These are phyloP conservation scores for Arachnomyces sp. DNA, from an alignment of 2,329 filamentous ascomycete species.

Conservation along the genomic window DNA sequence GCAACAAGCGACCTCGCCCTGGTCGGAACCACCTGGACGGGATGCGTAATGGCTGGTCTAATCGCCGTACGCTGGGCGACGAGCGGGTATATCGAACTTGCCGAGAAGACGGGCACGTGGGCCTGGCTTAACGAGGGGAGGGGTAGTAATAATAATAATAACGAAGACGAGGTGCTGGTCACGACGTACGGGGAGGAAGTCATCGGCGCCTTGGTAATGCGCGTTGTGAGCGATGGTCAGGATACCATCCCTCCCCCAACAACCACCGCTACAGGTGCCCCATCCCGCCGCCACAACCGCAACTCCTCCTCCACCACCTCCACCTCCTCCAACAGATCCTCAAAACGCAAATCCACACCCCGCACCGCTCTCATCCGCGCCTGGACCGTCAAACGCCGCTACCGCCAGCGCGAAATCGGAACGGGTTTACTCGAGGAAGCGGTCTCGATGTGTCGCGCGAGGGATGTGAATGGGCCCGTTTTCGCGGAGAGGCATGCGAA, in stretches of 20 bases:
- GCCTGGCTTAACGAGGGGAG: conserved; percentile 49
- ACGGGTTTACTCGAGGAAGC: conserved; percentile 64
- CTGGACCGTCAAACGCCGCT: conserved; percentile 67
- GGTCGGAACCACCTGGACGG: conserved; percentile 50
- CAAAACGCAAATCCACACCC: conserved; percentile 10
- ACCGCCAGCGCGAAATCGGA: conserved; percentile 65
- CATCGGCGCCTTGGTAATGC: conserved; percentile 61
- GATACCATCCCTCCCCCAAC: no score
- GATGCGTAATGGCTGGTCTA: conserved; percentile 56
- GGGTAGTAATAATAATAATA: conserved; percentile 31
- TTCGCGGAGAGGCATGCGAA: conserved; percentile 76
- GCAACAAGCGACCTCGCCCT: conserved; percentile 45
- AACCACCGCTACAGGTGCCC: no score
- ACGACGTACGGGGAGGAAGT: conserved; percentile 53
- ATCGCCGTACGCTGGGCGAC: conserved; percentile 53
- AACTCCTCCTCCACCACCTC: background rate
- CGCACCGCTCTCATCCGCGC: conserved; percentile 54
- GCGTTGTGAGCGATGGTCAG: conserved; percentile 8
- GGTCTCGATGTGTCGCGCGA: conserved; percentile 57
- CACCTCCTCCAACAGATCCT: background rate
- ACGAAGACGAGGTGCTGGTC: conserved; percentile 53
- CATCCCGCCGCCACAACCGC: no score
- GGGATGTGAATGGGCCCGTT: conserved; percentile 58
- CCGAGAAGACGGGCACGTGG: conserved; percentile 51
- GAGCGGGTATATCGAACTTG: conserved; percentile 53